Base-by-base conservation (phyloP, 352 stramenopile species). In the Globisporangium irregulare region DNA sequence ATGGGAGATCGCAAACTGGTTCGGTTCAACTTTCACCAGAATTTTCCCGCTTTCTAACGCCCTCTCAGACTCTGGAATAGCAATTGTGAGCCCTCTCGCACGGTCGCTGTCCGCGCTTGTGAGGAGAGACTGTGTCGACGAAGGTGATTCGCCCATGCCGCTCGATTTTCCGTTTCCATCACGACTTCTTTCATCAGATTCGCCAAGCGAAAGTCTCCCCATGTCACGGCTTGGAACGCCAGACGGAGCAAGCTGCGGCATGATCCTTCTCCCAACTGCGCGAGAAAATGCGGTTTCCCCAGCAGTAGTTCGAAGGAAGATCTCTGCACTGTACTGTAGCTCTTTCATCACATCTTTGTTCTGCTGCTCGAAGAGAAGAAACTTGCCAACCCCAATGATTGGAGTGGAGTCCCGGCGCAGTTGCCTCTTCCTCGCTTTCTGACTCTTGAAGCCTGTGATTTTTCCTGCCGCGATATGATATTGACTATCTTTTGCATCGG, bases 281-380 rank as follows among this genome's bases (percentile, higher is more conserved):
- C 82, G 78, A 70, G 81, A 93, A 65, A 93, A 96, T 8, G 87
- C 87, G 60, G 41, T 74, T 75, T 96, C 87, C 6, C 86, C 84
- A 34, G 80, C 83, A 38, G 77, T 66, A 3, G 82, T 95, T 38
- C 86, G 76, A 15, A 86, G 73, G 62, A 89, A 97, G 2, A 95
- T 84, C 65, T 97, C 89, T 1, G 87, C 88, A 54, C 88, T 93
- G 69, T 94, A 97, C 68, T 95, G 86, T 10, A 97, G 73, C 64
- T 97, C 89, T 68, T 97, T 97, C 61, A 97, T 75, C n/a, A 97
- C 84, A 48, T 97, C 89, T 67, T 95, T 95, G 75, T 95, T 97
- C 58, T 95, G 87, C 64, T 95, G 89, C 62, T 95, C 88, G 65
- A 90, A 97, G 3, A 97, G 68, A n/a, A 95, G 59, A 54, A 97